Conservation (phyloP, 1,284 basidiomycete species). For the Heliocybe sulcata region DNA sequence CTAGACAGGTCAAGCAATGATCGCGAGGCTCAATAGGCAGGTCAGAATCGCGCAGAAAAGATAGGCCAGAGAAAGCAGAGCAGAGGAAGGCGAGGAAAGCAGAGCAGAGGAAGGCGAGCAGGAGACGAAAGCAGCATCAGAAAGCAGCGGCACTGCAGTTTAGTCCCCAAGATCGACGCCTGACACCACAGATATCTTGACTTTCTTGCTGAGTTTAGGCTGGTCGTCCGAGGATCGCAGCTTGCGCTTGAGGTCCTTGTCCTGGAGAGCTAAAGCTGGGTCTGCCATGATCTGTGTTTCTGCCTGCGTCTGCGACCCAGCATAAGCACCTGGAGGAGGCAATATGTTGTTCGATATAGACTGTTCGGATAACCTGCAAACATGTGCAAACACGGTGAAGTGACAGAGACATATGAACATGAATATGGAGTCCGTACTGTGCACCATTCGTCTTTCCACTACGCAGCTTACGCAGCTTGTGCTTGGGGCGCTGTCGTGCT, state of each 20-base stretch:
- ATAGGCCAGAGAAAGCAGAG: neutral
- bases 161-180: constrained; percentile 32
- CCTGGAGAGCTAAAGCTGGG: neutral
- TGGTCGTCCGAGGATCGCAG: constrained; percentile 11
- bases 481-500: constrained; percentile 21
- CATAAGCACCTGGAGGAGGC: neutral
- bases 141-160: constrained; percentile 6
- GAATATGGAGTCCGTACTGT: neutral
- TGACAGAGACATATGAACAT: neutral
- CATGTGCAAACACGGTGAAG: neutral
- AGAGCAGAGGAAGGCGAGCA: neutral
- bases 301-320: constrained; percentile 45
- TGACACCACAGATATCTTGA: constrained; percentile 31
- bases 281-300: constrained; percentile 30
- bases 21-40: neutral
- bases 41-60: neutral
- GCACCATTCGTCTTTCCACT: neutral
- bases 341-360: neutral
- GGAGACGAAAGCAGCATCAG: neutral
- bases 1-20: neutral
- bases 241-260: constrained; percentile 20
- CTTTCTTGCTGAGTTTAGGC: constrained; percentile 22
- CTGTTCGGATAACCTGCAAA: neutral
- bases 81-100: neutral
- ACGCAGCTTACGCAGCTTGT: constrained; percentile 12